Evolutionary conservation across 1,139 yeast genomes (phyloP), one percentile per base, ranked within the genome.

Genomic region (Suzukiozyma palmioleophila): DNA sequence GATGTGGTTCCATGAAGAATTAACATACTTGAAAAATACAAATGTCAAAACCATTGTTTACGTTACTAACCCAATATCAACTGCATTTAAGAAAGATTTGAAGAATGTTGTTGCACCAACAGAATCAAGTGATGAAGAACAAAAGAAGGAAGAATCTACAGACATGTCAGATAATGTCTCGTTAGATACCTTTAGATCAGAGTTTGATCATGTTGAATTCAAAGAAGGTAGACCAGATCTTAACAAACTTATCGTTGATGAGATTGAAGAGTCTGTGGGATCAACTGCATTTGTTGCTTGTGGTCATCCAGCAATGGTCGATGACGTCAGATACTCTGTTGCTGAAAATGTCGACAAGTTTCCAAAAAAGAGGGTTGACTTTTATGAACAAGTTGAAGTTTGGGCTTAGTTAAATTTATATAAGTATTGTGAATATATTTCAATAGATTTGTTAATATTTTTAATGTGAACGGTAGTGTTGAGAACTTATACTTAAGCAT

Each of bases 1-100:
- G 28, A 49, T 54, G 11, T 77, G 81, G 80, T 78, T 79, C 54
- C 57, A 59, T 37, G 66, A 70, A 25, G 83, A 81, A 47, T 57
- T 81, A 18, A 41, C 55, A 21, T 52, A 57, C 5, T 53, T 78
- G 41, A 52, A 53, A 37, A 45, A 54, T 22, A 52, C 67, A 0
- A 50, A 49, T 3, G 60, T 72, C 33, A 64, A 60, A 28, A 64
- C 57, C 3, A 59, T 61, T 3, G 54, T 79, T 1, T 75, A 64
- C 43, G 56, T 79, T n/a, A 73, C 81, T 11, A 53, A 65, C 41
- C 75, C 75, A 2, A 46, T 47, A 16, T 39, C 47, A 13, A 25
- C 35, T 12, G 45, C 45, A 1, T 42, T 45, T 18, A 37, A 51
- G 4, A 57, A 52, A 2, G 65, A 60, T 16, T 57, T 59, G 36